These are phyloP conservation scores for Alternaria rosae DNA, from an alignment of 2,329 filamentous ascomycete species.

Conservation along the genomic window DNA sequence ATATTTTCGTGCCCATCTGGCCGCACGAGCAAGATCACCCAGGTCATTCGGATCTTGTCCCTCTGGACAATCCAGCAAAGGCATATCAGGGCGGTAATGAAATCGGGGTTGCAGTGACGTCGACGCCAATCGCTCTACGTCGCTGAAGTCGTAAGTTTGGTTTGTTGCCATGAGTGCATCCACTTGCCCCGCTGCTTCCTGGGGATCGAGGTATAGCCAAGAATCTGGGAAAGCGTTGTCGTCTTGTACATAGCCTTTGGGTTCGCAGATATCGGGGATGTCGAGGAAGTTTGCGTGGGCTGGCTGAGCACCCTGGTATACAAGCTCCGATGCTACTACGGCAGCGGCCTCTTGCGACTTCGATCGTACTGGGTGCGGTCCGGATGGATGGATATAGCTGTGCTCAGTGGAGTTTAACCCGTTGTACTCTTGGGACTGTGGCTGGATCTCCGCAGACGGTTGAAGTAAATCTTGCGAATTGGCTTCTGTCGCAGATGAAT, in stretches of 20 bases:
- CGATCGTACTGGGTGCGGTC: background rate
- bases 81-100: background rate
- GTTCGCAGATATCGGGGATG: constrained; percentile 1
- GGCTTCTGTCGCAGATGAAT: background rate
- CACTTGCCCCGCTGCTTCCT: background rate
- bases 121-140: background rate
- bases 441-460: background rate
- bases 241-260: background rate
- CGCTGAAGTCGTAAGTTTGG: background rate
- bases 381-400: background rate
- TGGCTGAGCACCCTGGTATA: background rate
- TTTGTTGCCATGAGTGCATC: constrained; percentile 7
- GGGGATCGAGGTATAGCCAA: background rate
- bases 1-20: background rate
- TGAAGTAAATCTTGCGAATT: background rate
- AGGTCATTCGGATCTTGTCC: background rate
- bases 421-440: background rate
- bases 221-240: background rate
- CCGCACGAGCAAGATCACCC: background rate
- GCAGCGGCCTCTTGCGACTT: constrained; percentile 2
- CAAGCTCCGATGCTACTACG: background rate
- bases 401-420: background rate
- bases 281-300: background rate
- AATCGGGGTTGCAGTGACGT: background rate
- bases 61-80: background rate